These are phyloP conservation scores for Pseudogymnoascus sp. DNA, from an alignment of 2,329 filamentous ascomycete species.

Conservation along the genomic window DNA sequence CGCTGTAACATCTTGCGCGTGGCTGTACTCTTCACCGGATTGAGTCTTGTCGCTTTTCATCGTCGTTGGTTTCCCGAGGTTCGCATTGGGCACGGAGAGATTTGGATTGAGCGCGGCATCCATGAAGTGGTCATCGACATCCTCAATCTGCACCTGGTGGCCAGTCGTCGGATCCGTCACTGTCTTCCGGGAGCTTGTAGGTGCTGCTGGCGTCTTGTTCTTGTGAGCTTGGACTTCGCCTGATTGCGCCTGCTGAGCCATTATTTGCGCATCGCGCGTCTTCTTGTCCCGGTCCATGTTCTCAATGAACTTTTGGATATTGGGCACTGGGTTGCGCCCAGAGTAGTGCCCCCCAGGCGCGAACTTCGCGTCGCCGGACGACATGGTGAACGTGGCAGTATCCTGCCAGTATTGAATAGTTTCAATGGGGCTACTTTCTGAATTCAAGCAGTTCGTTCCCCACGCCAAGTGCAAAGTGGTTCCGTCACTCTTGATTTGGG, in stretches of 20 bases:
- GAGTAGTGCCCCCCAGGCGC: constrained; percentile 65
- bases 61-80: constrained; percentile 65
- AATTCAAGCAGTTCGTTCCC: neutral
- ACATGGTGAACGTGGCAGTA: constrained; percentile 16
- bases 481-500: neutral
- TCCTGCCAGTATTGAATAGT: neutral
- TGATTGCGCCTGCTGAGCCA: constrained; percentile 39
- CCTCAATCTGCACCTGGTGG: constrained; percentile 75
- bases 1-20: constrained; percentile 80
- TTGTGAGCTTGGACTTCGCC: constrained; percentile 38
- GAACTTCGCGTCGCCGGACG: constrained; percentile 18
- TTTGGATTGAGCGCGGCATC: constrained; percentile 62
- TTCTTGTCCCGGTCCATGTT: constrained; percentile 72
- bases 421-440: constrained; percentile 4
- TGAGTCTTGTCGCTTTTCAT: constrained; percentile 64
- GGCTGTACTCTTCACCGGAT: constrained; percentile 68
- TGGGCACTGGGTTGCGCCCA: constrained; percentile 74
- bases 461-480: neutral
- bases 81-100: constrained; percentile 83
- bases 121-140: constrained; percentile 63
- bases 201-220: constrained; percentile 31
- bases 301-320: constrained; percentile 74
- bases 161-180: constrained; percentile 88
- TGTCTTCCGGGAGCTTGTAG: constrained; percentile 34
- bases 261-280: constrained; percentile 62